These are phyloP conservation scores for Purpureocillium takamizusanense DNA, from an alignment of 2,329 filamentous ascomycete species.

Conservation along the genomic window DNA sequence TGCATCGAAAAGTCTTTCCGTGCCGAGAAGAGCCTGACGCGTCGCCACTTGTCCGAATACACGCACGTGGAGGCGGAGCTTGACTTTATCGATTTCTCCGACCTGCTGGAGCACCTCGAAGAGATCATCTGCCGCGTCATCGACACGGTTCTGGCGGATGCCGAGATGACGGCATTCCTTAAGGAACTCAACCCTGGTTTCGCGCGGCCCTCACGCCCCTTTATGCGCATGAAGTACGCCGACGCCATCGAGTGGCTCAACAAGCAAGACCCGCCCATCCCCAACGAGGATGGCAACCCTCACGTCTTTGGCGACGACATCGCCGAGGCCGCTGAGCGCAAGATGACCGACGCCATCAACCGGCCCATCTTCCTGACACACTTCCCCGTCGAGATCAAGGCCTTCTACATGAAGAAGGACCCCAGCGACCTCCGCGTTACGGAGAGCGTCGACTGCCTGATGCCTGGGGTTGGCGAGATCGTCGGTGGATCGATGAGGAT, in stretches of 20 bases:
- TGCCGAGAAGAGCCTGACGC: constrained; percentile 89
- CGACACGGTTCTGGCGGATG: constrained; percentile 65
- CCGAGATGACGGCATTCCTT: constrained; percentile 62
- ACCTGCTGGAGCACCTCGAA: constrained; percentile 82
- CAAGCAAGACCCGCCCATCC: constrained; percentile 64
- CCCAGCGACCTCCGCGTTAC: constrained; percentile 71
- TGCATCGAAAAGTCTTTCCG: constrained; percentile 99
- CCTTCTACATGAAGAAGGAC: constrained; percentile 98
- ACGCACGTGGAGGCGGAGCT: constrained; percentile 94
- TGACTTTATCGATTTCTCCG: constrained; percentile 88
- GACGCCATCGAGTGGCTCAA: constrained; percentile 93
- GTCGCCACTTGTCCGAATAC: constrained; percentile 91
- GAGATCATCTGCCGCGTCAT: constrained; percentile 80
- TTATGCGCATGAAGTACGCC: constrained; percentile 88
- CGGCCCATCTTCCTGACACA: constrained; percentile 91
- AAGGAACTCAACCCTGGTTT: constrained; percentile 89
- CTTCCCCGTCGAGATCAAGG: constrained; percentile 96
- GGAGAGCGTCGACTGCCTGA: constrained; percentile 74
- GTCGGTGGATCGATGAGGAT: constrained; percentile 96
- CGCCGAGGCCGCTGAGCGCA: constrained; percentile 90
- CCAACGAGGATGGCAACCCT: constrained; percentile 83
- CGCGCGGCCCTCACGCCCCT: constrained; percentile 70
- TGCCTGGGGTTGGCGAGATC: constrained; percentile 96
- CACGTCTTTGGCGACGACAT: constrained; percentile 96
- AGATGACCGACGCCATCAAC: constrained; percentile 97